Percentiles rank a stretch among this genome's conserved stretches.
Evolutionary conservation across 306 rosid genomes (phyloP).

Genomic region (Hippophae gyantsensis): DNA sequence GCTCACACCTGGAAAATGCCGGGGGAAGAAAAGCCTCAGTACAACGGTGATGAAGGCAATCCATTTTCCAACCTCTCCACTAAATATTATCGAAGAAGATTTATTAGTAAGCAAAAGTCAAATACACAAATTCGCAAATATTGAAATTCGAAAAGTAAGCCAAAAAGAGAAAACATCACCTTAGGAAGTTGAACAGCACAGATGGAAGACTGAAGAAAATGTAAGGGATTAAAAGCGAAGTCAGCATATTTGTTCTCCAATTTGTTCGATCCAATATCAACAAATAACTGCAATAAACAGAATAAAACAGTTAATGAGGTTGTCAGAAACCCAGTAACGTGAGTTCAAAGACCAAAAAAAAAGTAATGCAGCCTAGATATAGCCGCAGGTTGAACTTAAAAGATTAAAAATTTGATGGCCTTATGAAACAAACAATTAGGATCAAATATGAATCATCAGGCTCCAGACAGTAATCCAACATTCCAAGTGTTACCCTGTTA

Average conservation of each 20-base stretch:
- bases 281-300: slow-evolving; percentile 45
- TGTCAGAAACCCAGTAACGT: not conserved
- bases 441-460: too few relatives aligned
- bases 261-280: slow-evolving; percentile 84
- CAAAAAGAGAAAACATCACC: slow-evolving; percentile 27
- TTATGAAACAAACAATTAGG: too few relatives aligned
- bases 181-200: slow-evolving; percentile 43
- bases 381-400: not conserved
- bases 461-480: too few relatives aligned
- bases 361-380: not conserved
- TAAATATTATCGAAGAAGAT: slow-evolving; percentile 17
- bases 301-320: not conserved
- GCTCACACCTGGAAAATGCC: slow-evolving; percentile 65
- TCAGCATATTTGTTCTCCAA: slow-evolving; percentile 84
- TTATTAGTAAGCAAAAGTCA: slow-evolving; percentile 1
- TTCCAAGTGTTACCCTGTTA: too few relatives aligned
- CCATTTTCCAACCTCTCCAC: slow-evolving; percentile 85
- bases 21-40: slow-evolving; percentile 73
- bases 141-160: slow-evolving; percentile 2
- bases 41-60: slow-evolving; percentile 65
- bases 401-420: too few relatives aligned
- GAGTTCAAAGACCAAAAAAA: not conserved
- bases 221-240: slow-evolving; percentile 77
- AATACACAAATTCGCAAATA: not conserved
- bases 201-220: slow-evolving; percentile 77